These are phyloP conservation scores for Triticum monococcum DNA, from an alignment of 176 grass and related monocot species.

Conservation along the genomic window DNA sequence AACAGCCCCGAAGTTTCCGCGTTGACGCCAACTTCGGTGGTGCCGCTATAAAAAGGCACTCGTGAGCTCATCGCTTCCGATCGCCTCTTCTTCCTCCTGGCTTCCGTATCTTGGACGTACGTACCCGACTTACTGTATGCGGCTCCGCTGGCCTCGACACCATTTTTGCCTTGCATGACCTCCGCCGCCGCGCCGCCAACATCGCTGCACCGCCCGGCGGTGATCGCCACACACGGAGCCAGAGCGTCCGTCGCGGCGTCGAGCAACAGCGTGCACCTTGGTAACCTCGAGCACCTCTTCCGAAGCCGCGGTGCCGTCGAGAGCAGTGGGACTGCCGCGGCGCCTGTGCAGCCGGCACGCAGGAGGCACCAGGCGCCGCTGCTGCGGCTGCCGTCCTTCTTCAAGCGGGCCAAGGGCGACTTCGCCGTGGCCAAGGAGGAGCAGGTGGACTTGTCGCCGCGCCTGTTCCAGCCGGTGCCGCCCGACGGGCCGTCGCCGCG, in stretches of 20 bases:
- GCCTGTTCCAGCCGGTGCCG: slow-evolving; percentile 36
- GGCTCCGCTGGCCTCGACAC: neutral
- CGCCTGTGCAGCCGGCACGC: neutral
- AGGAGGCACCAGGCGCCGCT: slow-evolving; percentile 28
- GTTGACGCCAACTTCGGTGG: slow-evolving; percentile 6
- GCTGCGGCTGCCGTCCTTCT: slow-evolving; percentile 47
- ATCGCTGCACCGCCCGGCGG: slow-evolving; percentile 20
- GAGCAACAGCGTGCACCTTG: slow-evolving; percentile 32
- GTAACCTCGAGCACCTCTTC: slow-evolving; percentile 47
- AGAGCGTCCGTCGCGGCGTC: neutral
- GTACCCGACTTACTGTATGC: slow-evolving; percentile 27
- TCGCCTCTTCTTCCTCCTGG: neutral
- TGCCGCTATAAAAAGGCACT: neutral
- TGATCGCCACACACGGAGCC: neutral
- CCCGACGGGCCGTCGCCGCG: slow-evolving; percentile 45
- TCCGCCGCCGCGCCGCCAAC: slow-evolving; percentile 24
- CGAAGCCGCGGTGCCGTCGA: slow-evolving; percentile 29
- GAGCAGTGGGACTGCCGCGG: neutral
- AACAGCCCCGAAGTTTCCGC: slow-evolving; percentile 33
- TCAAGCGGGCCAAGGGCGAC: neutral
- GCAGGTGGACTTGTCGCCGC: slow-evolving; percentile 30
- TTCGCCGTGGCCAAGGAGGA: neutral
- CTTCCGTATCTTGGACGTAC: neutral
- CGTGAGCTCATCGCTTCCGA: neutral
- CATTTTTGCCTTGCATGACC: slow-evolving; percentile 51